Conservation (phyloP, 192 early-diverging fungal species). For the Umbelopsis ramanniana region DNA sequence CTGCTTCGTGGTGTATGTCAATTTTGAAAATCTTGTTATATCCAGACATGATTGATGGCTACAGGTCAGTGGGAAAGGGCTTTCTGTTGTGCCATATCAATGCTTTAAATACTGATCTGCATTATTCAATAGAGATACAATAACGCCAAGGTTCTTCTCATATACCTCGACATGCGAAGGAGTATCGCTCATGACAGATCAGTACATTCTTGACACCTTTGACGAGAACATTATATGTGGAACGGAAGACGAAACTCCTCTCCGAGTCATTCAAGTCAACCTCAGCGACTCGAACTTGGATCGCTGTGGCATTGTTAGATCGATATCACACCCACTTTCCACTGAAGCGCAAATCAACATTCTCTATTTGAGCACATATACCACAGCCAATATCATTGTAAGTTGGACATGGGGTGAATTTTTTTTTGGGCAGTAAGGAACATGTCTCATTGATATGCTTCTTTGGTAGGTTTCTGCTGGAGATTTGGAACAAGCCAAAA, state of each 20-base stretch:
- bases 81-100: no score
- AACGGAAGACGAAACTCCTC: constrained; percentile 44
- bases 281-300: constrained; percentile 60
- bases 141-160: constrained; percentile 63
- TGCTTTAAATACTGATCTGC: background rate
- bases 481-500: constrained; percentile 33
- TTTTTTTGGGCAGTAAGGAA: background rate
- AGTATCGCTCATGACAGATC: constrained; percentile 70
- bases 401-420: background rate
- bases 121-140: background rate
- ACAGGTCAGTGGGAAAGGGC: constrained; percentile 18
- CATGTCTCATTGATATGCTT: background rate
- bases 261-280: constrained; percentile 72
- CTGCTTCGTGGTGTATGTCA: constrained; percentile 55
- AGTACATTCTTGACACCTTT: constrained; percentile 56
- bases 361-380: constrained; percentile 68
- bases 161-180: constrained; percentile 70
- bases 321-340: constrained; percentile 65
- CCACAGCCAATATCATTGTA: constrained; percentile 71
- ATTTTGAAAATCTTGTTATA: constrained; percentile 69
- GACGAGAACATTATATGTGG: constrained; percentile 53
- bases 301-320: constrained; percentile 70
- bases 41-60: constrained; percentile 49
- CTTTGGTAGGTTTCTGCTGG: constrained; percentile 29
- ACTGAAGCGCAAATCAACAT: constrained; percentile 60